These are phyloP conservation scores for Colletotrichum sojae DNA, from an alignment of 2,329 filamentous ascomycete species.

Conservation along the genomic window DNA sequence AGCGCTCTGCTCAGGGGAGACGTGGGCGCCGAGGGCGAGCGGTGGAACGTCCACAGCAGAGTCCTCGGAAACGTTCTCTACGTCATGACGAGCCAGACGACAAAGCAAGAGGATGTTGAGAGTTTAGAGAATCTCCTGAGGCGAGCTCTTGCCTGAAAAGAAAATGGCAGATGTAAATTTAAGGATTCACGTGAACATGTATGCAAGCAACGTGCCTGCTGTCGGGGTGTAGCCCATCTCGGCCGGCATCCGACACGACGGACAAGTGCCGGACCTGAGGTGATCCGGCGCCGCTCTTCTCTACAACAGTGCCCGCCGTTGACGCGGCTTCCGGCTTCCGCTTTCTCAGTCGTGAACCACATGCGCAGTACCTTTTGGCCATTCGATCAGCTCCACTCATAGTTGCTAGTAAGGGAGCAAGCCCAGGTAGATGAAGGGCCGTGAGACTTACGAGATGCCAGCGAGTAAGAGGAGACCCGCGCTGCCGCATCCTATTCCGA, in stretches of 20 bases:
- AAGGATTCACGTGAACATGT: no score
- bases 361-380: not conserved
- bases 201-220: no score
- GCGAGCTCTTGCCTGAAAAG: not conserved
- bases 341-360: not conserved
- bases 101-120: constrained; percentile 47
- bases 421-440: no score
- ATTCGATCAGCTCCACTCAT: not conserved
- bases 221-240: no score
- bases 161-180: not conserved
- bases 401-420: no score
- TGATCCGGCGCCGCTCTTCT: no score
- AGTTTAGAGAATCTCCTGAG: constrained; percentile 51
- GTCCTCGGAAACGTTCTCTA: constrained; percentile 73
- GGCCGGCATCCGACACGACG: no score
- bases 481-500: constrained; percentile 13
- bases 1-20: constrained; percentile 35
- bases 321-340: no score
- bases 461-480: not conserved
- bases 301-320: no score
- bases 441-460: constrained; percentile 9
- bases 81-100: constrained; percentile 68
- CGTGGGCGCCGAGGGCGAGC: not conserved
- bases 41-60: constrained; percentile 67
- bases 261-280: no score